A percentile compares a stretch with the other conserved stretches of the same genome.
These are phyloP conservation scores for Hydnomerulius pinastri DNA, from an alignment of 768 basidiomycete genomes.

Conservation along the genomic window DNA sequence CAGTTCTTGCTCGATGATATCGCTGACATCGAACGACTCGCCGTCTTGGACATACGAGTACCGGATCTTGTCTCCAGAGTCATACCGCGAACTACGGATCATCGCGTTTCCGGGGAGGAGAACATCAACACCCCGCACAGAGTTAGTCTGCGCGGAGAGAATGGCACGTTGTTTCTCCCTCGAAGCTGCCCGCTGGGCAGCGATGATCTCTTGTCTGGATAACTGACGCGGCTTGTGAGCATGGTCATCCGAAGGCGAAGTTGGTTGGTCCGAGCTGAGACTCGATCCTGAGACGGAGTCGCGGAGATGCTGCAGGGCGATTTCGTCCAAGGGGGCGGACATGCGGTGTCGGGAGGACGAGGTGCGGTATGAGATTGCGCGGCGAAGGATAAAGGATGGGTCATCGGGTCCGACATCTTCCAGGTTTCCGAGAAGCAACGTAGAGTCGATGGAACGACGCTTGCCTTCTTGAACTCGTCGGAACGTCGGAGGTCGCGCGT, in stretches of 20 bases:
- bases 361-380: constrained; percentile 72
- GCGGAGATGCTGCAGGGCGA: constrained; percentile 71
- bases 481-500: constrained; percentile 70
- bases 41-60: constrained; percentile 97
- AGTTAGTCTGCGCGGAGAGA: constrained; percentile 82
- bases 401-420: constrained; percentile 83
- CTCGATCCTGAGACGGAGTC: constrained; percentile 65
- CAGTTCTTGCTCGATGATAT: constrained; percentile 90
- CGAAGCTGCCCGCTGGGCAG: constrained; percentile 84
- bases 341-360: constrained; percentile 69
- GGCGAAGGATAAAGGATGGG: constrained; percentile 87
- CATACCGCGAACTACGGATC: constrained; percentile 80
- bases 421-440: constrained; percentile 62
- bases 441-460: constrained; percentile 86
- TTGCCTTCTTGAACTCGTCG: constrained; percentile 63
- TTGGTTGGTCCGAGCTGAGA: constrained; percentile 46
- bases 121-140: constrained; percentile 86
- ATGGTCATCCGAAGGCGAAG: constrained; percentile 32
- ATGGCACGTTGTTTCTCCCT: constrained; percentile 86
- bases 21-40: constrained; percentile 90
- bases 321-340: constrained; percentile 81
- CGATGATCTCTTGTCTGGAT: constrained; percentile 89
- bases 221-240: constrained; percentile 37
- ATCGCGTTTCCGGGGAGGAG: constrained; percentile 82
- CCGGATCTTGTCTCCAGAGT: constrained; percentile 71